A percentile compares a stretch with the other conserved stretches of the same genome.
These are phyloP conservation scores for Capronia coronata DNA, from an alignment of 2,329 filamentous ascomycete species.

Conservation along the genomic window DNA sequence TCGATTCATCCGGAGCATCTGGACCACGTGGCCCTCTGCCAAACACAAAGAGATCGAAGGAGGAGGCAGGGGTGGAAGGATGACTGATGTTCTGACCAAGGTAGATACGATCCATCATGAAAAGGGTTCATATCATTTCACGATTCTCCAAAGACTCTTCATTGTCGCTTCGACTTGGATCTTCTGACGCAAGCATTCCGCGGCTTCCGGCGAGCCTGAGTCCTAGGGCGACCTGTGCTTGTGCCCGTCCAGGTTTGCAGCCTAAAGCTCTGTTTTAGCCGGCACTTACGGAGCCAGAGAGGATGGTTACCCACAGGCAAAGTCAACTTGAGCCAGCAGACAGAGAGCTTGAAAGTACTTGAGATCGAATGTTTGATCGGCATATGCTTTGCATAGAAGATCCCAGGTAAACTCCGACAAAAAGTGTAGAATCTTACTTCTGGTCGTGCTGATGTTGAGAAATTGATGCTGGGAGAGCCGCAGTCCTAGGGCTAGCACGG, in stretches of 20 bases:
- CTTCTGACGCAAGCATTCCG: slow-evolving; percentile 1
- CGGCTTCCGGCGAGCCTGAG: slow-evolving; percentile 3
- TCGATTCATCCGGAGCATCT: no score
- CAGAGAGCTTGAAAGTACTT: slow-evolving; percentile 4
- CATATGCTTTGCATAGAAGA: no score
- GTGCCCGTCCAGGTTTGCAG: slow-evolving; percentile 2
- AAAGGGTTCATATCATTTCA: slow-evolving; percentile 2
- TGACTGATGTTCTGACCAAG: slow-evolving; percentile 1
- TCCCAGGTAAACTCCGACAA: no score
- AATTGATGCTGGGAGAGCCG: no score
- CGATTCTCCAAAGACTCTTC: background rate
- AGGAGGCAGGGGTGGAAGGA: slow-evolving; percentile 1
- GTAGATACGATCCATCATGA: slow-evolving; percentile 9
- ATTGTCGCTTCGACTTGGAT: no score
- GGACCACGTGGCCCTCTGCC: no score
- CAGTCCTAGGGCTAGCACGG: no score
- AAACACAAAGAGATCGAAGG: background rate
- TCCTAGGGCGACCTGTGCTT: slow-evolving; percentile 6
- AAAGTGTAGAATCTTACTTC: no score
- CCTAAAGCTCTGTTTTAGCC: background rate
- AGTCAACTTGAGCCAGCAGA: slow-evolving; percentile 3
- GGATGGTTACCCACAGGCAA: slow-evolving; percentile 1
- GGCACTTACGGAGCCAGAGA: background rate
- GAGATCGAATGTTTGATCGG: slow-evolving; percentile 3
- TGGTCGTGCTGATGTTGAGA: no score